Evolutionary conservation across 192 early-diverging fungal genomes (phyloP).

Genomic region (Allomyces arbusculus): DNA sequence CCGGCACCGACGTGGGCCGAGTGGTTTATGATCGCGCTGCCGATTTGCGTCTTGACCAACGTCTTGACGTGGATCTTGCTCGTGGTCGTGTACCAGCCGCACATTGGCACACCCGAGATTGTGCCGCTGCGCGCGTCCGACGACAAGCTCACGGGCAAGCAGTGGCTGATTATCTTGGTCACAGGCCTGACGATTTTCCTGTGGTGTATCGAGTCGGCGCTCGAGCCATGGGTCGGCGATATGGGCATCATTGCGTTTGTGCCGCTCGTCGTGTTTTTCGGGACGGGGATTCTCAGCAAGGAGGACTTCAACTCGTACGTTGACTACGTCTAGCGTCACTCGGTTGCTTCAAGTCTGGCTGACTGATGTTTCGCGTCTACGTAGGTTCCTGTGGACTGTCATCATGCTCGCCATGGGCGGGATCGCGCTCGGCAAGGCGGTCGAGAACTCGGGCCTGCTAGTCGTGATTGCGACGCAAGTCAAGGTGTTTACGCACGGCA

Average conservation of each 20-base stretch:
- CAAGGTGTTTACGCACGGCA: slow-evolving; percentile 21
- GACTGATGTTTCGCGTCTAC: not conserved
- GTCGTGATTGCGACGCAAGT: slow-evolving; percentile 33
- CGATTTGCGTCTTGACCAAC: slow-evolving; percentile 39
- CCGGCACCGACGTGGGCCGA: slow-evolving; percentile 44
- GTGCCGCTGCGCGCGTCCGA: slow-evolving; percentile 18
- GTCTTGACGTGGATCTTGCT: slow-evolving; percentile 41
- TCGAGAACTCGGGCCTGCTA: slow-evolving; percentile 47
- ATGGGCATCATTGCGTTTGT: slow-evolving; percentile 52
- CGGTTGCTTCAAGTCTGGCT: not conserved
- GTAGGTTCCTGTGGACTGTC: slow-evolving; percentile 19
- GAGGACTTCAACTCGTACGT: slow-evolving; percentile 38
- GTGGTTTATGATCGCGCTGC: slow-evolving; percentile 49
- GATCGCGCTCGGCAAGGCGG: slow-evolving; percentile 50
- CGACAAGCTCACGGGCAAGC: slow-evolving; percentile 18
- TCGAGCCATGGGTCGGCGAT: slow-evolving; percentile 40
- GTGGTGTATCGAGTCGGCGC: slow-evolving; percentile 42
- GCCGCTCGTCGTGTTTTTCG: slow-evolving; percentile 54
- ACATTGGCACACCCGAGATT: slow-evolving; percentile 21
- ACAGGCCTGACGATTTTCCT: slow-evolving; percentile 40
- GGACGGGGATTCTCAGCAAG: slow-evolving; percentile 43
- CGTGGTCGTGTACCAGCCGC: slow-evolving; percentile 38
- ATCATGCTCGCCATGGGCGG: slow-evolving; percentile 53
- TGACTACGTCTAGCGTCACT: slow-evolving; percentile 8
- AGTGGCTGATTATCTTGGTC: slow-evolving; percentile 34